These are phyloP conservation scores for Mycena rosella DNA, from an alignment of 768 basidiomycete genomes.

Conservation along the genomic window DNA sequence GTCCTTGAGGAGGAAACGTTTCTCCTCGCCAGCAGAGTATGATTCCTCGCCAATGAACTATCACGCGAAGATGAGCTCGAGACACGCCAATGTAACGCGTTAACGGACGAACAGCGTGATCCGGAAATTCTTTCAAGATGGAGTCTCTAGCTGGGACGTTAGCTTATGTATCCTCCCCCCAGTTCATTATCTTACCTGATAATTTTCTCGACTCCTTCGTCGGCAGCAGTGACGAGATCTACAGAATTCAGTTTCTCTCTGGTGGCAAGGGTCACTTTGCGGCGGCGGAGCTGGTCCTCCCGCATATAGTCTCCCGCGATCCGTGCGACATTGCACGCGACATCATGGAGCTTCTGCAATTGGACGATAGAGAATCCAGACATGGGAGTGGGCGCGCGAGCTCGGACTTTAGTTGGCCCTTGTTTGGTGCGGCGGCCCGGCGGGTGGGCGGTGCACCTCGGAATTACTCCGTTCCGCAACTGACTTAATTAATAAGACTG, in stretches of 20 bases:
- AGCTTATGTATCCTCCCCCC: not conserved
- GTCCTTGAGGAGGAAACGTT: conserved; percentile 39
- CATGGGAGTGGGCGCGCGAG: conserved; percentile 5
- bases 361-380: conserved; percentile 32
- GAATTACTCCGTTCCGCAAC: too few species aligned
- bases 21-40: conserved; percentile 43
- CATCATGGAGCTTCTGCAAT: conserved; percentile 32
- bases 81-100: not conserved
- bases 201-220: conserved; percentile 41
- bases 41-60: conserved; percentile 46
- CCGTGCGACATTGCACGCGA: conserved; percentile 39
- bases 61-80: not conserved
- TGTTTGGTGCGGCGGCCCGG: too few species aligned
- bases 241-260: conserved; percentile 43
- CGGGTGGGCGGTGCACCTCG: too few species aligned
- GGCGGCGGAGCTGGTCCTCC: conserved; percentile 40
- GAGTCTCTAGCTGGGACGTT: conserved; percentile 19
- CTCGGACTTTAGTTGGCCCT: not conserved
- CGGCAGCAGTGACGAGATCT: conserved; percentile 42
- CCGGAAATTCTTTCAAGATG: conserved; percentile 33
- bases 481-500: too few species aligned
- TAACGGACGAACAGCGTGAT: conserved; percentile 34
- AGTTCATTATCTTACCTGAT: conserved; percentile 26
- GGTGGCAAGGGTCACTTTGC: conserved; percentile 29
- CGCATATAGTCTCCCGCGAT: conserved; percentile 38